Percentiles rank a stretch among this genome's conserved stretches.
These are phyloP conservation scores for Periglandula ipomoeae DNA, from an alignment of 2,329 filamentous ascomycete genomes.

Conservation along the genomic window DNA sequence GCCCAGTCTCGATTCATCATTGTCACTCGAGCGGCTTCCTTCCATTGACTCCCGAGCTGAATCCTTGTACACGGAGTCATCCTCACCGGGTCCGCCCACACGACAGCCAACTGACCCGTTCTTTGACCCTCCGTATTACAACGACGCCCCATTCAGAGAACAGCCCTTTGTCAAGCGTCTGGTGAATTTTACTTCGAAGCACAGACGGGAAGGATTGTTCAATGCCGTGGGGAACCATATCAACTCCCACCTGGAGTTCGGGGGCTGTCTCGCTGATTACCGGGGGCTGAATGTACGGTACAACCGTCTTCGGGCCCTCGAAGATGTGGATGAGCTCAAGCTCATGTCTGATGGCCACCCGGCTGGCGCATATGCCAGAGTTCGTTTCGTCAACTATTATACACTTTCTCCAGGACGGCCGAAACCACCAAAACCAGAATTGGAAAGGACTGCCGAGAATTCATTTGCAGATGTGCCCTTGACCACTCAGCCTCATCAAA, in stretches of 20 bases:
- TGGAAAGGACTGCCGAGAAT: not conserved
- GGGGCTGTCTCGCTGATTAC: conserved; percentile 70
- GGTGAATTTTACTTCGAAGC: conserved; percentile 73
- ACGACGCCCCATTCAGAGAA: conserved; percentile 62
- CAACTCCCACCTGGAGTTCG: conserved; percentile 75
- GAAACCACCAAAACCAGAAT: conserved; percentile 30
- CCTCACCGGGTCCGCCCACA: conserved; percentile 3
- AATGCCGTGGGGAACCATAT: conserved; percentile 65
- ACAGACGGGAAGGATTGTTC: conserved; percentile 58
- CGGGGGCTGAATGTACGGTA: conserved; percentile 62
- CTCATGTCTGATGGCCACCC: conserved; percentile 13
- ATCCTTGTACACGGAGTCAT: not conserved
- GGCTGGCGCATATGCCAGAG: conserved; percentile 32
- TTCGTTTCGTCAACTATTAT: conserved; percentile 85
- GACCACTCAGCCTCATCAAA: not conserved
- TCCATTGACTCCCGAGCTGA: conserved; percentile 8
- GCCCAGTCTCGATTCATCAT: conserved; percentile 8
- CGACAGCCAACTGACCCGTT: conserved; percentile 41
- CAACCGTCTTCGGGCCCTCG: conserved; percentile 56
- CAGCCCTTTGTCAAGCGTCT: conserved; percentile 60
- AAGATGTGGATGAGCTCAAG: conserved; percentile 54
- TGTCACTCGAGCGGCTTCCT: conserved; percentile 11
- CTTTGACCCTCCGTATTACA: conserved; percentile 67
- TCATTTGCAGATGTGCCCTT: too few species aligned
- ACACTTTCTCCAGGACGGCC: conserved; percentile 70